These are phyloP conservation scores for Paracorniculantispora psalliotae DNA, from an alignment of 2,329 filamentous ascomycete species.

Conservation along the genomic window DNA sequence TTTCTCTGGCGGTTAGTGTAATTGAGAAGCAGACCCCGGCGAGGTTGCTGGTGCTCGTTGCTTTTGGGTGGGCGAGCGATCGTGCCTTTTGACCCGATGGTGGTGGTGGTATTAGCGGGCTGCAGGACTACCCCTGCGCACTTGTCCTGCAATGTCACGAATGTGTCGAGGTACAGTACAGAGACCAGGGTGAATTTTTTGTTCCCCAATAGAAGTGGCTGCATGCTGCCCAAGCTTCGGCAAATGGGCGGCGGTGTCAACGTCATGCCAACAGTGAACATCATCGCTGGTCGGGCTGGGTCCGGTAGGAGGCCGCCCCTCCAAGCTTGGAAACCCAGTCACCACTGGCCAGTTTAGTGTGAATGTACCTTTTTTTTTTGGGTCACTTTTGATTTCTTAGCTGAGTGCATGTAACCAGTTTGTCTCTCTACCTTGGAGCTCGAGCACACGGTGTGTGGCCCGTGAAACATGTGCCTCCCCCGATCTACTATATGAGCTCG, in stretches of 20 bases:
- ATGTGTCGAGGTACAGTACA: too few species aligned
- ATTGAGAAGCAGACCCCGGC: neutral
- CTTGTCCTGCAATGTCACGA: too few species aligned
- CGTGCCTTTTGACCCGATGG: neutral
- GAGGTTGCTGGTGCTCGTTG: neutral
- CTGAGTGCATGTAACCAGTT: neutral
- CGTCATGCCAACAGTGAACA: constrained; percentile 6
- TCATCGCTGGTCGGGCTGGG: neutral
- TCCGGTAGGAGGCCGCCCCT: neutral
- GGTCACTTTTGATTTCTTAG: neutral
- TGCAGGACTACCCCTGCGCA: too few species aligned
- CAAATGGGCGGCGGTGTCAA: constrained; percentile 9
- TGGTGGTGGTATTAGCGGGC: neutral
- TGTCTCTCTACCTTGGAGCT: neutral
- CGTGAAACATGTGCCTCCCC: constrained; percentile 2
- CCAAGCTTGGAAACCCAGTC: neutral
- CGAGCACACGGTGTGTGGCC: neutral
- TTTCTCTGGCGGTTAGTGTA: neutral
- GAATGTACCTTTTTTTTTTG: neutral
- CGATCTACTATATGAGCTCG: constrained; percentile 8
- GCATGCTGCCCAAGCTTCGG: constrained; percentile 1
- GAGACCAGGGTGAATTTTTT: neutral
- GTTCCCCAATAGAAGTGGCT: neutral
- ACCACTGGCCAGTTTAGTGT: too few species aligned
- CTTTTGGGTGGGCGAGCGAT: neutral